Evolutionary conservation across 306 rosid genomes (phyloP), one percentile per base, ranked within the genome.

Genomic region (Senna tora): DNA sequence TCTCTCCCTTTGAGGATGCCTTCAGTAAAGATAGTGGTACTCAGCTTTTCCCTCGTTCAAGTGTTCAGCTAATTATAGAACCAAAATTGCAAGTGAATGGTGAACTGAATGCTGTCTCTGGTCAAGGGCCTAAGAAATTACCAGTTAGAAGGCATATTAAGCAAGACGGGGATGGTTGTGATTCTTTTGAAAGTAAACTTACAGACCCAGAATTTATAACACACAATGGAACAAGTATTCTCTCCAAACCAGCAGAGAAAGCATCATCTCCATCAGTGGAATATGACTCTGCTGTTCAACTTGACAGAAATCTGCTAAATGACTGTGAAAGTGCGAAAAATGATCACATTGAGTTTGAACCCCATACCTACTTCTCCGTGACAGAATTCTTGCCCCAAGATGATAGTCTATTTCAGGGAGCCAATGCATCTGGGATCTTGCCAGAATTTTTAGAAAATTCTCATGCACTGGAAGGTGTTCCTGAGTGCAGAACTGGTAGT

Each of bases 131-230:
- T 16, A 86, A 71, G 64, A 95, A 95, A 83, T 87, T 91, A 68
- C 96, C 89, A 2, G 88, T 95, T 59, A 81, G 97, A 77, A 82
- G 99, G 86, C 85, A 84, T n/a, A 76, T 78, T 69, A 94, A 87
- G 83, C 88, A 32, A 5, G 96, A 86, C 68, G 96, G 84, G 53
- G 99, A 85, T 64, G 71, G 25, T 9, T 91, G 86, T 66, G 81
- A 39, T 55, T 81, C 81, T 72, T 77, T 71, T 57, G 85, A 57
- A 17, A 73, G 77, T 75, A 45, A 73, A 39, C 58, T 80, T 65
- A 59, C 49, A 42, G 68, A 84, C 47, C 65, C 65, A 47, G 86
- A 80, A 28, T 50, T 70, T 47, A 64, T 82, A 30, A 60, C 80
- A 4, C 72, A 77, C 4, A 22, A 46, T 56, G 91, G 77, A 69